A percentile compares a stretch with the other conserved stretches of the same genome.
These are phyloP conservation scores for Tilletia setariae DNA, from an alignment of 1,284 basidiomycete species.

Conservation along the genomic window DNA sequence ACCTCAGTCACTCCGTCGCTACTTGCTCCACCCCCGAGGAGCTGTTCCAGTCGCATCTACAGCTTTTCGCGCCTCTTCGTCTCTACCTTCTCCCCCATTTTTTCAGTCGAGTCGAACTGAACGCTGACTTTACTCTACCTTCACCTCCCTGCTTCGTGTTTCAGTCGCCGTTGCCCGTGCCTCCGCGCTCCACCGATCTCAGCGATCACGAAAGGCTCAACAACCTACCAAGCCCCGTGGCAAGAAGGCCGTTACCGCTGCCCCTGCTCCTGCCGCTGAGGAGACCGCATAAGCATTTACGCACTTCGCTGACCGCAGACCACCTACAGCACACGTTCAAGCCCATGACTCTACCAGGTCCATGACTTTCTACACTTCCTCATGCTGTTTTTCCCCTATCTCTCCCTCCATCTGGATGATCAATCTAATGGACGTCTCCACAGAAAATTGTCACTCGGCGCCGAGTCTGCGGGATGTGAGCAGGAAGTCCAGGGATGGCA, in stretches of 20 bases:
- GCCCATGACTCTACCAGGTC: no score
- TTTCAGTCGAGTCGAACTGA: neutral
- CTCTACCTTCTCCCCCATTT: neutral
- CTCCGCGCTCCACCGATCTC: slow-evolving; percentile 44
- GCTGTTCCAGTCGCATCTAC: slow-evolving; percentile 20
- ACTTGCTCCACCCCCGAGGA: neutral
- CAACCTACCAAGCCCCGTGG: neutral
- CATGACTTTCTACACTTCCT: no score
- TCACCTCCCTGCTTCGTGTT: neutral
- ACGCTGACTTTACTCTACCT: slow-evolving; percentile 22
- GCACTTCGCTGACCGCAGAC: no score
- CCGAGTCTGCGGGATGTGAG: no score
- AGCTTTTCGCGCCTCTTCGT: slow-evolving; percentile 18
- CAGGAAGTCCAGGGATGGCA: no score
- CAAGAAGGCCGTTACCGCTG: slow-evolving; percentile 11
- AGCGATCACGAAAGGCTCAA: slow-evolving; percentile 26
- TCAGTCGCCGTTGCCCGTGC: slow-evolving; percentile 49
- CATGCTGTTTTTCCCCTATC: no score
- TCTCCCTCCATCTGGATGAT: no score
- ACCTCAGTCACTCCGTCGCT: neutral
- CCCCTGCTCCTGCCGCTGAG: neutral
- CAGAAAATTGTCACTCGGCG: no score
- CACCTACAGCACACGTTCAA: no score
- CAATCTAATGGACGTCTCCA: no score
- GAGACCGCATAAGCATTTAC: neutral